Evolutionary conservation across 2,329 filamentous ascomycete species (phyloP).

Genomic region (Blumeria graminis): DNA sequence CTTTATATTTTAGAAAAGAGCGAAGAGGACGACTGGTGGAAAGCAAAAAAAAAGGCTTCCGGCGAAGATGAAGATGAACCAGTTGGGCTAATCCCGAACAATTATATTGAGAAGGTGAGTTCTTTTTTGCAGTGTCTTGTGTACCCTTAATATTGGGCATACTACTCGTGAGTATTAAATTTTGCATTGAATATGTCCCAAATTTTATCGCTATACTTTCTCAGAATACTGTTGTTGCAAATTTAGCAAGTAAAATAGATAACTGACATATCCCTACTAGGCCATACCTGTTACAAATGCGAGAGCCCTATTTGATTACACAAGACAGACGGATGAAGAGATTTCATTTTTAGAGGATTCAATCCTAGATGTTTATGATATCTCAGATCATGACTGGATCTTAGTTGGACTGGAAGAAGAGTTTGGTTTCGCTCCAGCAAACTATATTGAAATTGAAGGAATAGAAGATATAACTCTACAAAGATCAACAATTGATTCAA

Average conservation of each 20-base stretch:
- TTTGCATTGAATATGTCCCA: no score
- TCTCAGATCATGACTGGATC: conserved; percentile 87
- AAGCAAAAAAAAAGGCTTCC: conserved; percentile 18
- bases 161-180: no score
- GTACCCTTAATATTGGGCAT: background rate
- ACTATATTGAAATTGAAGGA: conserved; percentile 60
- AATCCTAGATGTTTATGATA: conserved; percentile 63
- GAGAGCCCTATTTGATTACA: conserved; percentile 94
- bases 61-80: conserved; percentile 17
- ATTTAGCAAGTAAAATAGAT: conserved; percentile 3
- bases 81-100: conserved; percentile 46
- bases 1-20: conserved; percentile 60
- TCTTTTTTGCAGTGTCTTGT: background rate
- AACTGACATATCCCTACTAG: conserved; percentile 25
- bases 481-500: conserved; percentile 11
- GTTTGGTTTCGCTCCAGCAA: conserved; percentile 84
- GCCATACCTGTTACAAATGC: conserved; percentile 35
- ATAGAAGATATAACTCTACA: conserved; percentile 18
- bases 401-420: conserved; percentile 65
- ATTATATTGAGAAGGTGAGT: conserved; percentile 80
- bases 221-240: no score
- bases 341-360: conserved; percentile 85
- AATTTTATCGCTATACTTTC: no score
- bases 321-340: conserved; percentile 90
- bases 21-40: conserved; percentile 66